These are phyloP conservation scores for Ceratobasidium sp. DNA, from an alignment of 1,284 basidiomycete species.

Conservation along the genomic window DNA sequence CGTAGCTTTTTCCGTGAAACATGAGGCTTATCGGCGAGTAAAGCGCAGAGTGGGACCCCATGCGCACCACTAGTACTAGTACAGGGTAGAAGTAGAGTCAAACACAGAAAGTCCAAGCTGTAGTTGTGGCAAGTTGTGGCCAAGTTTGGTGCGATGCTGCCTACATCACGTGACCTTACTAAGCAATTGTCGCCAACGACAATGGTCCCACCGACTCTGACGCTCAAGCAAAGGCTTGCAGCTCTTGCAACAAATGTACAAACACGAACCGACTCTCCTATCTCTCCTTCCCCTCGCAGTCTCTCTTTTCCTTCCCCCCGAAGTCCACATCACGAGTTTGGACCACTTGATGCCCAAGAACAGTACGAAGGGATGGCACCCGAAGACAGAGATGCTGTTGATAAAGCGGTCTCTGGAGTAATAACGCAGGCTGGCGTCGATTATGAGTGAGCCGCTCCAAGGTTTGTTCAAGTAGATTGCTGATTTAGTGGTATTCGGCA, in stretches of 20 bases:
- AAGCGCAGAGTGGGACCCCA: too few relatives aligned
- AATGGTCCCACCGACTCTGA: conserved; percentile 33
- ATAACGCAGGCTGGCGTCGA: conserved; percentile 91
- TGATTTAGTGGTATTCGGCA: conserved; percentile 11
- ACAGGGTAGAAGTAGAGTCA: too few relatives aligned
- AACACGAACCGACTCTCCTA: conserved; percentile 15
- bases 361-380: conserved; percentile 62
- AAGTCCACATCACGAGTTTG: conserved; percentile 25
- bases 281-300: conserved; percentile 12
- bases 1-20: too few relatives aligned
- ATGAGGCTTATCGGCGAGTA: too few relatives aligned
- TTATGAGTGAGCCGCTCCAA: conserved; percentile 70
- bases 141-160: neutral
- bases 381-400: conserved; percentile 51
- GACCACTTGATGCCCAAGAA: conserved; percentile 51
- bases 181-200: conserved; percentile 9
- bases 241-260: conserved; percentile 17
- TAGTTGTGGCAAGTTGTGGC: neutral
- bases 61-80: too few relatives aligned
- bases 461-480: conserved; percentile 45
- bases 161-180: conserved; percentile 6
- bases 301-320: conserved; percentile 21
- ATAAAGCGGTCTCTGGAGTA: conserved; percentile 75
- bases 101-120: too few relatives aligned
- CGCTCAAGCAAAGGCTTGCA: conserved; percentile 38